Base-by-base conservation (phyloP, 108 stramenopile species). In the Fistulifera solaris region DNA sequence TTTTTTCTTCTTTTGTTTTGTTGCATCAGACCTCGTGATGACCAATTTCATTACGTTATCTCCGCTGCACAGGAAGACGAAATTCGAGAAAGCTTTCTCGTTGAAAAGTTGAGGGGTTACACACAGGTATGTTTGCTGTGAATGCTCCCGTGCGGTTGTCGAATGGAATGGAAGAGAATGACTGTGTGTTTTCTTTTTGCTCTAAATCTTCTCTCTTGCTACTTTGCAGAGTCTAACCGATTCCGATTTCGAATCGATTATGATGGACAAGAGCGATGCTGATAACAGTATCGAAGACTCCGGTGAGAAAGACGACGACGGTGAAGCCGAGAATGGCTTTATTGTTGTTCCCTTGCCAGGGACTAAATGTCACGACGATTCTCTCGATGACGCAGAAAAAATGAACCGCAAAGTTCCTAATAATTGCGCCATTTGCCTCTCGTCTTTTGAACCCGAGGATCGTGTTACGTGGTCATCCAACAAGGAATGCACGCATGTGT, bases 381-480 rank as follows among this genome's bases (percentile, higher is more conserved):
- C 16, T 11, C 27, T n/a, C 35, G 51, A 13, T 5, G 26, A 43
- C 24, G 0, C 24, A 31, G 31, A 38, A 21, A 24, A 38, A 17
- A 10, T 21, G 11, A 38, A 16, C 3, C 60, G 82, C 44, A 16
- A 63, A 1, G 82, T 80, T 3, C 76, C 76, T 10, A 77, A 68
- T 38, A 72, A 71, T 27, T 84, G 83, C 39, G 73, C 74, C n/a
- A 63, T 84, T 39, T 84, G 83, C 48, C 59, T 80, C 12, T 52
- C 45, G 18, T 56, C 58, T 31, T 80, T 73, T 39, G 58, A 66
- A 55, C 19, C 40, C 6, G 67, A 65, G 22, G 79, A 80, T 17
- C 53, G 53, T 24, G 62, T 84, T 13, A 70, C 76, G 22, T 84
- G 79, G 79, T 62, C 77, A 8, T 61, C 77, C 27, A 84, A 80